Evolutionary conservation across 78 protist genomes (phyloP), one percentile per base, ranked within the genome.

Genomic region (Creolimax fragrantissima): DNA sequence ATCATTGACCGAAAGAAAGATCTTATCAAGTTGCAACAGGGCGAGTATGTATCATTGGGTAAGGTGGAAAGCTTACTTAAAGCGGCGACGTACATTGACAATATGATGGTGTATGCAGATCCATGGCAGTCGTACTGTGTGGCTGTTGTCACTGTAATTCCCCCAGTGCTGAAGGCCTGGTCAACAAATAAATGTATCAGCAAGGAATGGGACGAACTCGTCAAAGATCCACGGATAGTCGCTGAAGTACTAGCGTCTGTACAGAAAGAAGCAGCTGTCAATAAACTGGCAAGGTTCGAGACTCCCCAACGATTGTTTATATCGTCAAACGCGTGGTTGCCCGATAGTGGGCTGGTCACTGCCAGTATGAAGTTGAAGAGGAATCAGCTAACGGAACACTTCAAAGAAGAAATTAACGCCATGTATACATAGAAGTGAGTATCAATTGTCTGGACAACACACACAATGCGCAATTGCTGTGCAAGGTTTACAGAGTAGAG

Each of bases 1-100:
- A 91, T 96, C 90, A 41, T 96, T 41, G 98, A 96, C 92, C 91
- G 98, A 42, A 92, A 91, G 93, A 96, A 96, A 93, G 81, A 95
- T 45, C 84, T 96, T 39, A 84, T 96, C 93, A 96, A 96, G 93
- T 39, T 94, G 44, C 45, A n/a, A 45, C 94, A 91, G 44, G 98
- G 98, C 45, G 98, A 96, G 93, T 96, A 95, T 93, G 83, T 96
- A 7, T 89, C 97, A 2, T 92, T 92, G 11, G 95, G 92, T 32
- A 44, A 58, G 66, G 17, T 96, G 36, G 97, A 96, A 93, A 36
- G 4, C 5, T 24, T 83, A 43, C 43, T 81, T 41, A 2, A 35
- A 44, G 43, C 41, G 36, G 24, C 90, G 45, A 2, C 2, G 37
- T 84, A 88, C 45, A 92, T 94, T n/a, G 24, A 84, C 90, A 81